These are phyloP conservation scores for Suillus ampliporus DNA, from an alignment of 768 basidiomycete genomes.

Conservation along the genomic window DNA sequence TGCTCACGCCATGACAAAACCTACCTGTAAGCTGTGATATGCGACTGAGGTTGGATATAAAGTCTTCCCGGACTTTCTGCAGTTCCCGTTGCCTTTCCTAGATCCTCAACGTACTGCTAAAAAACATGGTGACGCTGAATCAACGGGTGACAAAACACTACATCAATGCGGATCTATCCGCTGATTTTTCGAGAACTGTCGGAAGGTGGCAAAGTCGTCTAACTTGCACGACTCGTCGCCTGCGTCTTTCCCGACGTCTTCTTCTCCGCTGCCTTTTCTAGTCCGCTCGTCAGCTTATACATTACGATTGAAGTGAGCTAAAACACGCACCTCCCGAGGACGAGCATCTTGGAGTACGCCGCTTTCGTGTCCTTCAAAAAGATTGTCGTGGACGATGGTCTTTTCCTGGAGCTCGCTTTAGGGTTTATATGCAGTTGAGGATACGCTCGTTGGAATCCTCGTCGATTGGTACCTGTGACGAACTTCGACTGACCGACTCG, in stretches of 20 bases:
- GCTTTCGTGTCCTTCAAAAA: conserved; percentile 88
- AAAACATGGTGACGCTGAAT: background rate
- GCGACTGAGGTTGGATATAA: too few relatives aligned
- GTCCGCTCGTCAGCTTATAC: conserved; percentile 8
- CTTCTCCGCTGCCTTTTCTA: conserved; percentile 92
- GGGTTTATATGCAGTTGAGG: conserved; percentile 92
- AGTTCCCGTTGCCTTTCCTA: conserved; percentile 40
- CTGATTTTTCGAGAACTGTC: conserved; percentile 94
- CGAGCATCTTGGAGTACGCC: conserved; percentile 93
- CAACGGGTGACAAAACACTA: conserved; percentile 37
- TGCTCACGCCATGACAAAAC: conserved; percentile 24
- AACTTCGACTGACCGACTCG: conserved; percentile 98
- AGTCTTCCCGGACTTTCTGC: too few relatives aligned
- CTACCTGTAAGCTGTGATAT: too few relatives aligned
- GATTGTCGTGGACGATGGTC: conserved; percentile 64
- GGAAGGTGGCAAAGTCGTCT: conserved; percentile 89
- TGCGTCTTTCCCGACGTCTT: conserved; percentile 78
- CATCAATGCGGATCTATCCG: conserved; percentile 80
- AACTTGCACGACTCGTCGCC: conserved; percentile 77
- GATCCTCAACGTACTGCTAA: conserved; percentile 82
- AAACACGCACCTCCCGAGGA: conserved; percentile 78
- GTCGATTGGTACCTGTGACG: conserved; percentile 91
- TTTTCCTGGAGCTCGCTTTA: conserved; percentile 77
- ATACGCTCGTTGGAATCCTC: conserved; percentile 97
- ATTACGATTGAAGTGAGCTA: background rate